Base-by-base conservation (phyloP, 805 yeast species). In the Metschnikowia orientalis region DNA sequence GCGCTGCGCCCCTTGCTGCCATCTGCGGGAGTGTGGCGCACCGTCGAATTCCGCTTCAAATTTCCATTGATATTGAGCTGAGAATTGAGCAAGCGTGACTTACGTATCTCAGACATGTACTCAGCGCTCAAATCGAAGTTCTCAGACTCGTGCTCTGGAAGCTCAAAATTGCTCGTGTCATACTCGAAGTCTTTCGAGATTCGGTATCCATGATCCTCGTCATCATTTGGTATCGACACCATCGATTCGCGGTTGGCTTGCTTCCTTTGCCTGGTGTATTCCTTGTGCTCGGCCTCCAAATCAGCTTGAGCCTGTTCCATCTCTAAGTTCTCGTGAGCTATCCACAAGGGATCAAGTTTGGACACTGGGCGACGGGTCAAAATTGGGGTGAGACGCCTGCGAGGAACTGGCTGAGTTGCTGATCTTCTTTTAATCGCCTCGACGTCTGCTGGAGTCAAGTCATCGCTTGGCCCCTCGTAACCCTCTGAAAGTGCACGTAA, bases 281-380 rank as follows among this genome's bases (percentile, higher is more conserved):
- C 62, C 6, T 38, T 42, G 27, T 43, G 51, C 38, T 61, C 67
- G 8, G 59, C 61, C 32, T 54, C 63, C 47, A 54, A 59, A 36
- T 56, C 73, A 50, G 57, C 71, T 47, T 61, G 61, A 37, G 60
- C 77, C 44, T 54, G 55, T 37, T 54, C 70, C 48, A 57, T 56
- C 54, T 66, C 67, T 38, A 59, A 68, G 56, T 62, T 67, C 40
- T 73, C 75, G 47, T 70, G 72, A 3, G 71, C 73, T 20, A 58
- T 57, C 67, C 71, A 72, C 40, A 77, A 61, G 17, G 81, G 81
- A 51, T 75, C 81, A 32, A 75, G 59, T 40, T 71, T 65, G 1
- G 79, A 73, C 10, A 72, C 69, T 5, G 81, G 81, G 38, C 76
- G 63, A 38, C 79, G 67, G 3, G 77, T 70, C 23, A 73, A 63